Conservation (phyloP, 2,329 filamentous ascomycete species). For the Chrysoporthe deuterocubensis region DNA sequence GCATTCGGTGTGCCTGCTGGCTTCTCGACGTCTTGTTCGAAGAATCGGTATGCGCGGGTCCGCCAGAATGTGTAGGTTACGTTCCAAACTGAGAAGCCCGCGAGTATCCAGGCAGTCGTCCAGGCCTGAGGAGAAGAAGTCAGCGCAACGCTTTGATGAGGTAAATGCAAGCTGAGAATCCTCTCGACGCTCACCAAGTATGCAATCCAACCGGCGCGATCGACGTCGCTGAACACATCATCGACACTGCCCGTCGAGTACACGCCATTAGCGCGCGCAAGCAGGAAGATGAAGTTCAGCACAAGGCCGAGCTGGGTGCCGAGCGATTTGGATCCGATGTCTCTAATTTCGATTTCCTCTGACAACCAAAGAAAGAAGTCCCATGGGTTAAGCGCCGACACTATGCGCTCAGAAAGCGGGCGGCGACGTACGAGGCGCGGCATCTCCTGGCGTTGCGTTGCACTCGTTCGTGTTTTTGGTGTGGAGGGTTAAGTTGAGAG, state of each 20-base stretch:
- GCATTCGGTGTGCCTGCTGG: constrained; percentile 81
- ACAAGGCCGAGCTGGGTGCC: constrained; percentile 75
- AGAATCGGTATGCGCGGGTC: constrained; percentile 86
- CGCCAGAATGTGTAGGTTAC: constrained; percentile 80
- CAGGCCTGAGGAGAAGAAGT: constrained; percentile 55
- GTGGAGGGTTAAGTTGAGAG: constrained; percentile 11
- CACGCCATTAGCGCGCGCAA: constrained; percentile 79
- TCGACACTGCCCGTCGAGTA: constrained; percentile 59
- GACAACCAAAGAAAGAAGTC: constrained; percentile 91
- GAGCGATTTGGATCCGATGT: constrained; percentile 84
- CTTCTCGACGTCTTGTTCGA: constrained; percentile 81
- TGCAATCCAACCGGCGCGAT: constrained; percentile 66
- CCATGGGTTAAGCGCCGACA: constrained; percentile 79
- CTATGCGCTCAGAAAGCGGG: constrained; percentile 80
- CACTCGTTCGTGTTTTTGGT: neutral
- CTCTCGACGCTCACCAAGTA: constrained; percentile 51
- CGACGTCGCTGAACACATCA: constrained; percentile 81
- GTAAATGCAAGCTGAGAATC: neutral
- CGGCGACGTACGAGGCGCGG: constrained; percentile 83
- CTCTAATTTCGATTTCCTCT: constrained; percentile 88
- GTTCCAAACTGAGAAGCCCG: constrained; percentile 71
- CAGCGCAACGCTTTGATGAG: neutral
- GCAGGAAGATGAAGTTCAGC: constrained; percentile 78
- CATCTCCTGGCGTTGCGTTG: constrained; percentile 40
- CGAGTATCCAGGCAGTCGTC: constrained; percentile 72